phyloP scores from a whole-genome alignment of 1,284 basidiomycete species.

The Ceratobasidium sp. region DNA sequence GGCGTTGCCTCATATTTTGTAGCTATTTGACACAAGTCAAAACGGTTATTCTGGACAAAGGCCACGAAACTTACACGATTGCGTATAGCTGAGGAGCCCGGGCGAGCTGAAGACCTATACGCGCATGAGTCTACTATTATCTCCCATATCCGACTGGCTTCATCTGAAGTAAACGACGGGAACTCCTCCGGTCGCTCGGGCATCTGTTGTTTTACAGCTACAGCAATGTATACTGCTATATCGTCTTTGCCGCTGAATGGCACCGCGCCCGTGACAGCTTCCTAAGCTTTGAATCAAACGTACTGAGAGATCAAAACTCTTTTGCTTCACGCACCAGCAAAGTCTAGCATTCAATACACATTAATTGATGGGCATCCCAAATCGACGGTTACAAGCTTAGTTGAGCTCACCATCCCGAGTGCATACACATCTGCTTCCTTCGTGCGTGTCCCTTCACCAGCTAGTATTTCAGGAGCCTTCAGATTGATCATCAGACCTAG shows the following conservation, averaged over 20 bases:
- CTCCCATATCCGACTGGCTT: not conserved
- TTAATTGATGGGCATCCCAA: too few species aligned
- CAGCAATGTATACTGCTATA: not conserved
- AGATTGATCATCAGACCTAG: too few species aligned
- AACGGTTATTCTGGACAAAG: too few species aligned
- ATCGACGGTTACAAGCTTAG: too few species aligned
- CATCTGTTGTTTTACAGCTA: not conserved
- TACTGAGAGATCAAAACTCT: not conserved
- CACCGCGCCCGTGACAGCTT: not conserved
- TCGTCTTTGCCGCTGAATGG: not conserved
- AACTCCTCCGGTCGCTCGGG: not conserved
- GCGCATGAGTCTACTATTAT: not conserved
- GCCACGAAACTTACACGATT: not conserved
- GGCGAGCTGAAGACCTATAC: not conserved
- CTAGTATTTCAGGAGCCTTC: too few species aligned
- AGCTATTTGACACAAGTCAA: too few species aligned
- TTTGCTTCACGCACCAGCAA: not conserved
- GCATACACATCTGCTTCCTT: slow-evolving; percentile 26
- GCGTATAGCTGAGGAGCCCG: not conserved
- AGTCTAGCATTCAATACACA: too few species aligned
- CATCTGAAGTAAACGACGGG: not conserved
- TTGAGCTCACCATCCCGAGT: not conserved
- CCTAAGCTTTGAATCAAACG: not conserved
- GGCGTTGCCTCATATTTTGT: too few species aligned
- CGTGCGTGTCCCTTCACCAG: not conserved